phyloP scores from a whole-genome alignment of 106 monocot genomes.

The Acanthochlamys bracteata region DNA sequence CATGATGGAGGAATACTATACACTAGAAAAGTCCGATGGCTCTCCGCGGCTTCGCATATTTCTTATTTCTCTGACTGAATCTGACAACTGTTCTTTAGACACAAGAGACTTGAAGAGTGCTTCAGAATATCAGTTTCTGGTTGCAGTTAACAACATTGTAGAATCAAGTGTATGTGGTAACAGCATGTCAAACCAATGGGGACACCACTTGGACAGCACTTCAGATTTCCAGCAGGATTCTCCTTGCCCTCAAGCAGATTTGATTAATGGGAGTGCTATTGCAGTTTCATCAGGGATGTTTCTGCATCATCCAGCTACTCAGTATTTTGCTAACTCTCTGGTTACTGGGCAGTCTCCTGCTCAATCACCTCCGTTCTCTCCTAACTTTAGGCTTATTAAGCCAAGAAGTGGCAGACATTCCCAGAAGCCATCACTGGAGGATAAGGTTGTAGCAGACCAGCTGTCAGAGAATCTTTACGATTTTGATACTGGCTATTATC shows the following conservation, averaged over 20 bases:
- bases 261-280: conserved; percentile 10
- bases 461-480: conserved; percentile 24
- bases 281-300: conserved; percentile 12
- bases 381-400: conserved; percentile 17
- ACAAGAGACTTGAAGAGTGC: conserved; percentile 23
- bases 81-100: conserved; percentile 40
- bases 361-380: conserved; percentile 36
- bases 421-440: conserved; percentile 22
- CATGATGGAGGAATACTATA: conserved; percentile 90
- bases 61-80: conserved; percentile 51
- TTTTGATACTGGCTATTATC: conserved; percentile 8
- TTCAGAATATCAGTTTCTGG: conserved; percentile 67
- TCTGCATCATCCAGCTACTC: conserved; percentile 10
- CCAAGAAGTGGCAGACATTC: conserved; percentile 19
- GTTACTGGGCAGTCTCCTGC: conserved; percentile 1
- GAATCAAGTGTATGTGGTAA: conserved; percentile 52
- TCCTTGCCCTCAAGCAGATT: conserved; percentile 19
- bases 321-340: conserved; percentile 20
- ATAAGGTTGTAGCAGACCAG: conserved; percentile 25
- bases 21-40: conserved; percentile 48
- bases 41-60: conserved; percentile 68
- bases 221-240: conserved; percentile 34
- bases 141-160: conserved; percentile 72
- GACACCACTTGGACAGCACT: conserved; percentile 33
- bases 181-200: conserved; percentile 40